These are phyloP conservation scores for Suhomyces coccinellae DNA, from an alignment of 1,139 yeast species.

Conservation along the genomic window DNA sequence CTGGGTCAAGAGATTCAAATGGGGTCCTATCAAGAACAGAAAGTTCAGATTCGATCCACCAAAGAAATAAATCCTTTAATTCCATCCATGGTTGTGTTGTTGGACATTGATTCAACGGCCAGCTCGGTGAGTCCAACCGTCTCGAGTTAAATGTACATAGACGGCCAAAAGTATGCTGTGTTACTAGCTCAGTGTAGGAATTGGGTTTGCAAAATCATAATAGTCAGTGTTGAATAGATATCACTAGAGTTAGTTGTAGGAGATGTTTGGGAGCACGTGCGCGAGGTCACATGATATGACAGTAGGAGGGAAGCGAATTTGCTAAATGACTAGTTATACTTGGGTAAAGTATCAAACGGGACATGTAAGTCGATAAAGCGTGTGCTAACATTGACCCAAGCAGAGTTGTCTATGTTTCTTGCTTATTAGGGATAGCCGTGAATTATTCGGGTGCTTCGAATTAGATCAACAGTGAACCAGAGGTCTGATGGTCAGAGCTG, in stretches of 20 bases:
- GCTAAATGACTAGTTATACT: too few relatives aligned
- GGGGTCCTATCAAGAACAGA: constrained; percentile 96
- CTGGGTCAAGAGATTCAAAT: constrained; percentile 97
- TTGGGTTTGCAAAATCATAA: constrained; percentile 5
- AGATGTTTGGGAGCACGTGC: not conserved
- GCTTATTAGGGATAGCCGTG: too few relatives aligned
- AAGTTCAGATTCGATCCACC: constrained; percentile 93
- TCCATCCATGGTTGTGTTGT: constrained; percentile 1
- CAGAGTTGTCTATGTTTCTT: too few relatives aligned
- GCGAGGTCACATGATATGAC: not conserved
- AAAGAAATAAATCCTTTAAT: constrained; percentile 46
- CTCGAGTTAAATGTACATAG: constrained; percentile 11
- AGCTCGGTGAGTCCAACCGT: constrained; percentile 2
- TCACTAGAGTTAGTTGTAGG: constrained; percentile 5
- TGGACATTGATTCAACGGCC: not conserved
- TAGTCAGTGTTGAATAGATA: constrained; percentile 10
- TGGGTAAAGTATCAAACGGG: too few relatives aligned
- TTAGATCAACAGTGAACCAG: too few relatives aligned
- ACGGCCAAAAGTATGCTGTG: constrained; percentile 10
- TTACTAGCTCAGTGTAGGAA: constrained; percentile 7
- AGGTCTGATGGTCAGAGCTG: too few relatives aligned
- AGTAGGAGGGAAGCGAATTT: too few relatives aligned
- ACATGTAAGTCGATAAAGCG: too few relatives aligned
- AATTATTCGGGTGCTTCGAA: too few relatives aligned
- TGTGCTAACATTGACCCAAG: too few relatives aligned